Percentiles rank a stretch among this genome's conserved stretches.
Conservation (phyloP, 306 rosid species). For the Mucuna pruriens region DNA sequence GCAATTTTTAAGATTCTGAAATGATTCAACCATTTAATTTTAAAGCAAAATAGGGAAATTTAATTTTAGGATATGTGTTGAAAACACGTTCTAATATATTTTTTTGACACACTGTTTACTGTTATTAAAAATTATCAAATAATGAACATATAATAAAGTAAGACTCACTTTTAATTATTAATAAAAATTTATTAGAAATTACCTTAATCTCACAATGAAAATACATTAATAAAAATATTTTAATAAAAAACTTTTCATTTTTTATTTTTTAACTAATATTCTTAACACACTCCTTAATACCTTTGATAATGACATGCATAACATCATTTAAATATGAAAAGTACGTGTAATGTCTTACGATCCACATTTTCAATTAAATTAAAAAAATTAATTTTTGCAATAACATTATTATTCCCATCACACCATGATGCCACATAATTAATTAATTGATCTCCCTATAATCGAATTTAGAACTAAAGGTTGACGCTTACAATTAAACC, state of each 20-base stretch:
- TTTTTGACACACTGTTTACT: no score
- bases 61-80: not conserved
- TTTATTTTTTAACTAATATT: not conserved
- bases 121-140: not conserved
- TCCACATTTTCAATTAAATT: not conserved
- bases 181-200: not conserved
- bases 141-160: no score
- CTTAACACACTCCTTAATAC: not conserved
- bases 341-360: not conserved
- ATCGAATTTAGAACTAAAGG: slow-evolving; percentile 1
- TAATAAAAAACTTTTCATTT: not conserved
- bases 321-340: not conserved
- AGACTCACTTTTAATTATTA: not conserved
- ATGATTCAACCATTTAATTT: not conserved
- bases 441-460: not conserved
- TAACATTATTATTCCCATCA: not conserved
- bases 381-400: not conserved
- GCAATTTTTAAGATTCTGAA: not conserved
- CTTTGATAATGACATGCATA: not conserved
- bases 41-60: not conserved
- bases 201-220: not conserved
- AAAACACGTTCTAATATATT: not conserved
- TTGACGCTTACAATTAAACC: not conserved
- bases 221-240: not conserved
- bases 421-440: not conserved